phyloP scores from a whole-genome alignment of 805 yeast genomes.

The Candida germanica region DNA sequence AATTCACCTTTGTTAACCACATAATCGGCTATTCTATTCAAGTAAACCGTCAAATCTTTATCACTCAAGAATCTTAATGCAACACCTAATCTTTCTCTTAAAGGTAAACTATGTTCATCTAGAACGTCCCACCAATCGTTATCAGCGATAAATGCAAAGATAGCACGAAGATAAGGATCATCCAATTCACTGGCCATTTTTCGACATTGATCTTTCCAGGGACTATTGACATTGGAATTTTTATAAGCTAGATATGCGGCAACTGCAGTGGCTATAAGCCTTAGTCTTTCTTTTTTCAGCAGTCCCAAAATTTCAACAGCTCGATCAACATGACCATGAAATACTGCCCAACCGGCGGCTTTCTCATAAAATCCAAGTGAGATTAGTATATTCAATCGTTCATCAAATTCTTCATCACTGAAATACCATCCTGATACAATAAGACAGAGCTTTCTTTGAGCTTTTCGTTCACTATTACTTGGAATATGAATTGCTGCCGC shows the following conservation, averaged over 20 bases:
- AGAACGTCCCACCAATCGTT: slow-evolving; percentile 95
- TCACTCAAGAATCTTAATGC: slow-evolving; percentile 85
- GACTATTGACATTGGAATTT: slow-evolving; percentile 55
- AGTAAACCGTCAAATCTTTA: slow-evolving; percentile 67
- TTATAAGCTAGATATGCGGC: slow-evolving; percentile 81
- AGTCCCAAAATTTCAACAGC: slow-evolving; percentile 77
- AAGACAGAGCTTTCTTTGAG: slow-evolving; percentile 75
- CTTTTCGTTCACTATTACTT: slow-evolving; percentile 47
- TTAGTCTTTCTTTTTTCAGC: slow-evolving; percentile 66
- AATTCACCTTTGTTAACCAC: slow-evolving; percentile 79
- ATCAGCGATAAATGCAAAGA: slow-evolving; percentile 90
- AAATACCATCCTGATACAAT: slow-evolving; percentile 90
- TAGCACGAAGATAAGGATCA: slow-evolving; percentile 85
- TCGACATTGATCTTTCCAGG: slow-evolving; percentile 94
- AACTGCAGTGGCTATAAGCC: slow-evolving; percentile 87
- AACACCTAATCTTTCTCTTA: slow-evolving; percentile 85
- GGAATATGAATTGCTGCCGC: slow-evolving; percentile 46
- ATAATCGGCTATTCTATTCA: slow-evolving; percentile 64
- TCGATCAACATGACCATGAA: slow-evolving; percentile 79
- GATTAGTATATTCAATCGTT: slow-evolving; percentile 56
- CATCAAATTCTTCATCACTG: slow-evolving; percentile 70
- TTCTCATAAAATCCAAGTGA: slow-evolving; percentile 65
- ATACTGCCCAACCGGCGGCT: slow-evolving; percentile 98
- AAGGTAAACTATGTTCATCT: slow-evolving; percentile 83
- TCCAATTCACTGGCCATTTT: slow-evolving; percentile 82